These are phyloP conservation scores for Clonostachys rhizophaga DNA, from an alignment of 2,329 filamentous ascomycete genomes.

Conservation along the genomic window DNA sequence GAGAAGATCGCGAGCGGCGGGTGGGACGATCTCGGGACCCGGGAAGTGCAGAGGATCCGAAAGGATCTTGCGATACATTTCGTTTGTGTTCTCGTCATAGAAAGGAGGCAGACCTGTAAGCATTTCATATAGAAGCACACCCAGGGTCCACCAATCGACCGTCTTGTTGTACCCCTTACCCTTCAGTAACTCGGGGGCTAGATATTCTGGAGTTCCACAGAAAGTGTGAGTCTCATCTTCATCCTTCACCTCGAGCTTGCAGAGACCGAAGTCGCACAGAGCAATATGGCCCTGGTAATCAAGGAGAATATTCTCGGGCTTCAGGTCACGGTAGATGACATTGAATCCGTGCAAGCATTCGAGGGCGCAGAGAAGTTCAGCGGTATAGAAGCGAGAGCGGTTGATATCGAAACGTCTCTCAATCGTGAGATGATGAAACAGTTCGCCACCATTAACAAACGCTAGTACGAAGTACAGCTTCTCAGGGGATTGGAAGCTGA, in stretches of 20 bases:
- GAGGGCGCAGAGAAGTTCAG: conserved; percentile 88
- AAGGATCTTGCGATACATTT: conserved; percentile 99
- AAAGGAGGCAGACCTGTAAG: conserved; percentile 94
- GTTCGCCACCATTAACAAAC: conserved; percentile 95
- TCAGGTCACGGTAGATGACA: conserved; percentile 80
- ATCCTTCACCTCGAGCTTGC: conserved; percentile 99
- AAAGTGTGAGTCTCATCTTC: conserved; percentile 98
- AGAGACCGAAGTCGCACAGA: conserved; percentile 94
- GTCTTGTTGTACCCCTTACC: conserved; percentile 97
- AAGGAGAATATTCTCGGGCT: conserved; percentile 90
- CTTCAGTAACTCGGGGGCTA: conserved; percentile 88
- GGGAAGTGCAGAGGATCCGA: conserved; percentile 96
- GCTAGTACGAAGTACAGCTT: conserved; percentile 96
- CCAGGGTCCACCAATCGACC: conserved; percentile 98
- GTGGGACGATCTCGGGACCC: conserved; percentile 72
- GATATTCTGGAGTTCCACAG: conserved; percentile 95
- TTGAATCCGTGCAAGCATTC: conserved; percentile 98
- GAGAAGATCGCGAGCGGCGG: conserved; percentile 87
- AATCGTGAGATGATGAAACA: conserved; percentile 96
- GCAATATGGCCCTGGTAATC: conserved; percentile 98
- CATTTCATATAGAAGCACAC: conserved; percentile 97
- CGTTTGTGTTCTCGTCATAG: conserved; percentile 98
- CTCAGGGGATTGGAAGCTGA: conserved; percentile 98
- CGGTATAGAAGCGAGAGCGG: conserved; percentile 93
- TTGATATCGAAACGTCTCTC: conserved; percentile 98